phyloP scores from a whole-genome alignment of 1,139 yeast species.

The Citeromyces hawaiiensis region DNA sequence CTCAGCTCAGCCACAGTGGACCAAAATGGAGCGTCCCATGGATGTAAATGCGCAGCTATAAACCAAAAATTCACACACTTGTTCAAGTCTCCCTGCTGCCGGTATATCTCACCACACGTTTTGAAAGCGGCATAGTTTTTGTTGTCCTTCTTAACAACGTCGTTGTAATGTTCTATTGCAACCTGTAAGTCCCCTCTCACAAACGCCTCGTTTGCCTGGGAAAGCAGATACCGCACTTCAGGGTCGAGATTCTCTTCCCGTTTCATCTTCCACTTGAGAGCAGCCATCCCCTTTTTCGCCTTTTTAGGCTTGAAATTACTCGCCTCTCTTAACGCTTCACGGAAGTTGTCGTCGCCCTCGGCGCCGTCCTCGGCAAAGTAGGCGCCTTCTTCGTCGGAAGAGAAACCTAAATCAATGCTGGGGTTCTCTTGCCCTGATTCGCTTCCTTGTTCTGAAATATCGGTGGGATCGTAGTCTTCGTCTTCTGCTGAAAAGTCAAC shows the following conservation, averaged over 20 bases:
- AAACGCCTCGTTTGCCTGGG: slow-evolving; percentile 72
- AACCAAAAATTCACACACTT: slow-evolving; percentile 77
- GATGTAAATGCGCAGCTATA: slow-evolving; percentile 71
- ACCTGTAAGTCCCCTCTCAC: slow-evolving; percentile 49
- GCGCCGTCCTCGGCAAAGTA: slow-evolving; percentile 10
- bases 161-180: slow-evolving; percentile 56
- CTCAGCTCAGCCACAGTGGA: slow-evolving; percentile 70
- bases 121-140: slow-evolving; percentile 75
- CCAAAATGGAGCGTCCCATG: slow-evolving; percentile 77
- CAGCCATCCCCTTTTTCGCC: slow-evolving; percentile 19
- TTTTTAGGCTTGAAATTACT: slow-evolving; percentile 41
- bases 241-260: slow-evolving; percentile 45
- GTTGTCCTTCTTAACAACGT: slow-evolving; percentile 68
- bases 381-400: slow-evolving; percentile 16
- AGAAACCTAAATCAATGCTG: slow-evolving; percentile 10
- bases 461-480: slow-evolving; percentile 9
- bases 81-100: slow-evolving; percentile 48
- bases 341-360: slow-evolving; percentile 33
- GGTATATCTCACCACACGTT: slow-evolving; percentile 74
- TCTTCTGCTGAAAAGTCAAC: slow-evolving; percentile 2
- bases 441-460: slow-evolving; percentile 12
- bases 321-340: slow-evolving; percentile 52
- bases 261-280: slow-evolving; percentile 22
- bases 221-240: slow-evolving; percentile 49
- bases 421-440: slow-evolving; percentile 7